A percentile compares a stretch with the other conserved stretches of the same genome.
These are phyloP conservation scores for Trichomonascaceae sp. DNA, from an alignment of 1,139 yeast species.

Conservation along the genomic window DNA sequence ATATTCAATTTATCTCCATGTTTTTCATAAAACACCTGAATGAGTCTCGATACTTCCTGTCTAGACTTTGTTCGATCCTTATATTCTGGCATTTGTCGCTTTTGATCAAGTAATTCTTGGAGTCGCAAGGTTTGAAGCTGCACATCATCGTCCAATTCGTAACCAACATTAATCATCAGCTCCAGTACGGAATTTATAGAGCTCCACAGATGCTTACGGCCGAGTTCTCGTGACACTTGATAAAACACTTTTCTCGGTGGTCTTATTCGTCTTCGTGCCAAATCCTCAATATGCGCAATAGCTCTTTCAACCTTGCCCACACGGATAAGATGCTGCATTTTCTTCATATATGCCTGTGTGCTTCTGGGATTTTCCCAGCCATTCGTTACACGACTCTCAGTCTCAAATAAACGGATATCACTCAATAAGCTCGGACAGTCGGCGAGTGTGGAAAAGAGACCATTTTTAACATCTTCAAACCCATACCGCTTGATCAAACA, in stretches of 20 bases:
- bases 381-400: not conserved
- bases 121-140: conserved; percentile 5
- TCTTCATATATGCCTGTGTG: conserved; percentile 9
- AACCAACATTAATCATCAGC: conserved; percentile 16
- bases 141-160: conserved; percentile 9
- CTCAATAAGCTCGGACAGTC: not conserved
- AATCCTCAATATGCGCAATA: conserved; percentile 15
- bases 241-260: conserved; percentile 17
- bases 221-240: conserved; percentile 16
- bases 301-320: conserved; percentile 13
- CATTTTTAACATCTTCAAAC: not conserved
- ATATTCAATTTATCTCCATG: conserved; percentile 3
- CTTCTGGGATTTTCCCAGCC: conserved; percentile 7
- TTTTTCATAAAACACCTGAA: conserved; percentile 8
- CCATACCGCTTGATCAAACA: conserved; percentile 5
- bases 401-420: not conserved
- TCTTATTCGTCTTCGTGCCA: conserved; percentile 16
- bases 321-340: conserved; percentile 11
- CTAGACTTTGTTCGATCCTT: not conserved
- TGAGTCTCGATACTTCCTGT: conserved; percentile 3
- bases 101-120: conserved; percentile 1
- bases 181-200: conserved; percentile 13
- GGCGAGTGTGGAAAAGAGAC: not conserved
- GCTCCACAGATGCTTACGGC: conserved; percentile 3
- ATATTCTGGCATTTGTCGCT: not conserved